phyloP scores from a whole-genome alignment of 2,329 filamentous ascomycete genomes.

The Fusarium sarcochroum region DNA sequence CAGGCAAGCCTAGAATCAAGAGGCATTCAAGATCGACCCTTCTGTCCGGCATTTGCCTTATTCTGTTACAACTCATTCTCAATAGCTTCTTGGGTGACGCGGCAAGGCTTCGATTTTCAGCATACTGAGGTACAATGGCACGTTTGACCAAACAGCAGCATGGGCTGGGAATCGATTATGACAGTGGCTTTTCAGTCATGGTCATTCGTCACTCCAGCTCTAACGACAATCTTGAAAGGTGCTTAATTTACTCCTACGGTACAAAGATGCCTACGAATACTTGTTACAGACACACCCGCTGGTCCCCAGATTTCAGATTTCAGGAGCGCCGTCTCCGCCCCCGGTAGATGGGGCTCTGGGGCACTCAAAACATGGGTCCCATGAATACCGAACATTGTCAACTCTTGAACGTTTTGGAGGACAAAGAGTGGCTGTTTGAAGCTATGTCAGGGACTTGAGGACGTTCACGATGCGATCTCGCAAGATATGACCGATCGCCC shows the following conservation, averaged over 20 bases:
- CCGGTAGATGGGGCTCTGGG: constrained; percentile 24
- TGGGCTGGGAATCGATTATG: neutral
- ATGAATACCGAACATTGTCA: constrained; percentile 31
- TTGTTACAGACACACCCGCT: constrained; percentile 38
- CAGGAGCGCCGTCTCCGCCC: constrained; percentile 44
- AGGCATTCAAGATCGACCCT: neutral
- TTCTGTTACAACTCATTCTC: neutral
- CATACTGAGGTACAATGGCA: constrained; percentile 3
- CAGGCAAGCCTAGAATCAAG: neutral
- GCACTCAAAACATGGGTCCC: constrained; percentile 14
- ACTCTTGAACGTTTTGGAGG: constrained; percentile 13
- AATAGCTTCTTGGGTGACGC: neutral
- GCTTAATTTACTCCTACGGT: constrained; percentile 10
- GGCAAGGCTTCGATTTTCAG: neutral
- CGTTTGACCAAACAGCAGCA: constrained; percentile 1
- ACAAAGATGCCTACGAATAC: neutral
- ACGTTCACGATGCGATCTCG: constrained; percentile 16
- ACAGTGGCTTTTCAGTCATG: constrained; percentile 1
- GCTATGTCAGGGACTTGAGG: constrained; percentile 5
- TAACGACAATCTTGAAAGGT: constrained; percentile 17
- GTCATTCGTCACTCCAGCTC: constrained; percentile 22
- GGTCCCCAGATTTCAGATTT: constrained; percentile 51
- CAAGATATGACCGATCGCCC: constrained; percentile 12
- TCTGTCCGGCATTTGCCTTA: neutral
- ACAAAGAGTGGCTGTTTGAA: constrained; percentile 12